Conservation (phyloP, 306 rosid species). For the Prinsepia uniflora region DNA sequence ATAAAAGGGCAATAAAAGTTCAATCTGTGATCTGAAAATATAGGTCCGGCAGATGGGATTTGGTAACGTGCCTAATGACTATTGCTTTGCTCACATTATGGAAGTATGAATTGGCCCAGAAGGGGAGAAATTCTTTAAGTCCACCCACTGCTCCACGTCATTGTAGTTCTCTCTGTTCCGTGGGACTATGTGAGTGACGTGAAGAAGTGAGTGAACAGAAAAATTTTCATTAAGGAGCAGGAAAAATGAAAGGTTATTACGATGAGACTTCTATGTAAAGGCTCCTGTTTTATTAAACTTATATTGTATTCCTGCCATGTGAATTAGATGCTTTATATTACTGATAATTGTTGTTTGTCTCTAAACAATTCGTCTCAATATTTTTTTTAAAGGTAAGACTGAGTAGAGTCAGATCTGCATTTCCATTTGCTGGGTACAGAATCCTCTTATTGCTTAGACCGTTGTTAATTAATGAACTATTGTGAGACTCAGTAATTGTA, state of each 20-base stretch:
- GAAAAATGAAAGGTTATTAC: too few species aligned
- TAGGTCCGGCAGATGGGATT: not conserved
- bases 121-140: too few species aligned
- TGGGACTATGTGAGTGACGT: too few species aligned
- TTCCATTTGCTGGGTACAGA: conserved; percentile 8
- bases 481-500: not conserved
- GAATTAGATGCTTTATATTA: not conserved
- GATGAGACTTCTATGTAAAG: not conserved
- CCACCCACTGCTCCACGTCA: too few species aligned
- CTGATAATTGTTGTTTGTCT: not conserved
- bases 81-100: too few species aligned
- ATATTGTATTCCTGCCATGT: not conserved
- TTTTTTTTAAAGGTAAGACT: not conserved
- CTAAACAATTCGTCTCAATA: not conserved
- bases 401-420: conserved; percentile 12
- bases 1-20: not conserved
- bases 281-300: not conserved
- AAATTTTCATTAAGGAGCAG: too few species aligned
- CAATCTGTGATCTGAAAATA: not conserved
- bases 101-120: too few species aligned
- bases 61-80: not conserved
- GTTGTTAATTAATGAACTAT: not conserved
- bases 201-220: too few species aligned
- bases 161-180: too few species aligned
- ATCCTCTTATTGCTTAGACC: conserved; percentile 3